phyloP scores from a whole-genome alignment of 106 monocot genomes.

The Triglochin maritima region DNA sequence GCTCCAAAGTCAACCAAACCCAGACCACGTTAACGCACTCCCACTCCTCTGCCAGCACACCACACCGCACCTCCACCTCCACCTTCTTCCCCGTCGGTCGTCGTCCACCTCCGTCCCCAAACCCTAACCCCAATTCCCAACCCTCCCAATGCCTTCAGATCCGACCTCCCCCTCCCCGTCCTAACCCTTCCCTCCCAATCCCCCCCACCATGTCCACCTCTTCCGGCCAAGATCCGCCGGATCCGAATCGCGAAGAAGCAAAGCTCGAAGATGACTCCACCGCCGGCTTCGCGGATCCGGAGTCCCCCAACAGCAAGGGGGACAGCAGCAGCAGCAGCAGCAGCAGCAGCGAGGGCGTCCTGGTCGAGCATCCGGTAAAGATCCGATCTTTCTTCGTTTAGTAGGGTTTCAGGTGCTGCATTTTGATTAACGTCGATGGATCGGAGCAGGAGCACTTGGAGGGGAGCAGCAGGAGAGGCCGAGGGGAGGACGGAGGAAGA shows the following conservation, averaged over 20 bases:
- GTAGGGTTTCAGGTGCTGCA: constrained; percentile 36
- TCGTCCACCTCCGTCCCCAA: background rate
- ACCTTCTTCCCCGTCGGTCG: background rate
- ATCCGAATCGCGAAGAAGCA: background rate
- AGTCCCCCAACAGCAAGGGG: constrained; percentile 17
- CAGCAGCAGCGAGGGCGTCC: constrained; percentile 83
- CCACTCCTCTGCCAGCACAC: background rate
- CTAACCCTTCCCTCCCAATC: background rate
- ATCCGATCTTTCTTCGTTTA: background rate
- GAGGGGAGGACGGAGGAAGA: constrained; percentile 35
- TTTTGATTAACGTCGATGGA: constrained; percentile 75
- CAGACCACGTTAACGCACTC: background rate
- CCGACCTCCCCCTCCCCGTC: background rate
- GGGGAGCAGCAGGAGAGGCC: background rate
- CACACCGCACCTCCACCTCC: background rate
- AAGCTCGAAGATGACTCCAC: background rate
- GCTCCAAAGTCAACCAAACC: too few species aligned
- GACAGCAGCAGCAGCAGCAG: constrained; percentile 8
- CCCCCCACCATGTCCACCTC: background rate
- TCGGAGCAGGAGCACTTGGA: constrained; percentile 53
- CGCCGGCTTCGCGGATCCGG: constrained; percentile 8
- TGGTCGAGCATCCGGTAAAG: constrained; percentile 65
- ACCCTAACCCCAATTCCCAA: too few species aligned
- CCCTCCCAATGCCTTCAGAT: background rate
- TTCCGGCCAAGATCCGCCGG: too few species aligned